Evolutionary conservation across 2,329 filamentous ascomycete genomes (phyloP), one percentile per base, ranked within the genome.

Genomic region (Colletotrichum sp.): DNA sequence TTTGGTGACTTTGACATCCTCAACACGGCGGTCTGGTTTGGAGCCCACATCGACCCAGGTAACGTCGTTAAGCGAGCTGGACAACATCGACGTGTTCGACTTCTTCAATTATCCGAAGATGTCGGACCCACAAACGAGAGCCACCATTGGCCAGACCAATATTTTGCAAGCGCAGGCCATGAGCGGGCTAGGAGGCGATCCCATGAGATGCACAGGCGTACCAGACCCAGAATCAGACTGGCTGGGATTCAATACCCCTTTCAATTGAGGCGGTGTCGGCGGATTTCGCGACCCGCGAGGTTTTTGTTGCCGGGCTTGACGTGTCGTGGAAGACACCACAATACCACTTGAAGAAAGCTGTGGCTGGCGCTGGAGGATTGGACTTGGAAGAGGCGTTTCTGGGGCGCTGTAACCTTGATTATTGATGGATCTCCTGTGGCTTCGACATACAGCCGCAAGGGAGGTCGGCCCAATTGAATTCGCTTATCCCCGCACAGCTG

Each of bases 31-130:
- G 12, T 85, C 85, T 0, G 84, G 83, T 4, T 43, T 86, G 1
- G 84, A 87, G 30, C 82, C 81, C 5, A 85, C 83, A 6, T 84
- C 84, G 18, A 84, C 84, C 1, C 85, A 85, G 56, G 78, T 81
- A 3, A 83, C 84, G 5, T 84, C 85, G 0, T 80, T 85, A 6
- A 83, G 80, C 75, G 86, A 87, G 71, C 80, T 87, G 4, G 86
- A 87, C 73, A 84, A 83, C 59, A 85, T 87, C 24, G 85, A 87
- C 30, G 81, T 87, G 4, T 87, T 87, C 59, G 86, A 87, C 76
- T 87, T 87, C 72, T 87, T 87, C 79, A 86, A 87, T 28, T 85
- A 84, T 56, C 86, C 86, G 14, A 84, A 84, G 21, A 72, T 84
- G 2, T 71, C 79, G 1, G 79, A 81, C 34, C 71, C 71, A 32